Conservation (phyloP, 176 grass and related monocot species). For the Avena eriantha region DNA sequence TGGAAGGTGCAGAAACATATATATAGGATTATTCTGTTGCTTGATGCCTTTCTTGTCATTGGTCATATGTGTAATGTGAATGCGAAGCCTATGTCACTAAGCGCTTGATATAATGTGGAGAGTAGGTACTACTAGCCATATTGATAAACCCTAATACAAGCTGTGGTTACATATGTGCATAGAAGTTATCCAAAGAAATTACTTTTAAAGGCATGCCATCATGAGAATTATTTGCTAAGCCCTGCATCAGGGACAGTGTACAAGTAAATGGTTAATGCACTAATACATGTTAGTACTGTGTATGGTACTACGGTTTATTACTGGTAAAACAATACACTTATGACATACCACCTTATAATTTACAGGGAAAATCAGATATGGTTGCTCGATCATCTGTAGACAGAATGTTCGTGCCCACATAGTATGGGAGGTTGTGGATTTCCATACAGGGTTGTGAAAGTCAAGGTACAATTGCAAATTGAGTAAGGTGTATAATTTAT, state of each 20-base stretch:
- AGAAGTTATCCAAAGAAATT: background rate
- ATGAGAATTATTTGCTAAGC: background rate
- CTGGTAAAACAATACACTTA: background rate
- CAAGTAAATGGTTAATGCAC: background rate
- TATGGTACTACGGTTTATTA: constrained; percentile 12
- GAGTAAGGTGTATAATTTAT: background rate
- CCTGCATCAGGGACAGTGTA: background rate
- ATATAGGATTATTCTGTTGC: background rate
- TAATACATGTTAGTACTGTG: background rate
- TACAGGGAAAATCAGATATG: background rate
- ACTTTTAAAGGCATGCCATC: background rate
- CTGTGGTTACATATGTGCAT: background rate
- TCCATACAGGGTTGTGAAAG: background rate
- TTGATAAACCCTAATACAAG: constrained; percentile 13
- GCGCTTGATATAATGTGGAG: background rate
- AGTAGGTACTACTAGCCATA: background rate
- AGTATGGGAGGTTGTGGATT: constrained; percentile 2
- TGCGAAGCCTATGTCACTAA: constrained; percentile 2
- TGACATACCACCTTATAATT: constrained; percentile 6
- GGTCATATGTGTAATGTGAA: background rate
- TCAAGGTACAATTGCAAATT: background rate
- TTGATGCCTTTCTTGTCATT: background rate
- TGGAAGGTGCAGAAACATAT: background rate
- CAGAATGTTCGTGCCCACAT: background rate
- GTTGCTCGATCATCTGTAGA: background rate